phyloP scores from a whole-genome alignment of 805 yeast species.

The Cyberlindnera veronae region DNA sequence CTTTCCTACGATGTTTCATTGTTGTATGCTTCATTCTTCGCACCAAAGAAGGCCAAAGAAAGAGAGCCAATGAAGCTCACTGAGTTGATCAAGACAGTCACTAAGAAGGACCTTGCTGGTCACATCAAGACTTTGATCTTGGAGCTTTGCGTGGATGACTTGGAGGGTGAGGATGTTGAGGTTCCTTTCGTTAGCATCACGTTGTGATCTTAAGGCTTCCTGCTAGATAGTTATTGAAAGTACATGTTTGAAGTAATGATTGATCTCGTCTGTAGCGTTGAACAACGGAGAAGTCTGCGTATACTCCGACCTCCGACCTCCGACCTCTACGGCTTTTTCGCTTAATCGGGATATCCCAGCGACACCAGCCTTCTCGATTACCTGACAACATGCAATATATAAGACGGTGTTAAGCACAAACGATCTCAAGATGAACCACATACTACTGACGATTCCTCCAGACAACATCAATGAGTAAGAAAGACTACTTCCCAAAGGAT shows the following conservation, averaged over 20 bases:
- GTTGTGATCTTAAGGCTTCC: conserved; percentile 29
- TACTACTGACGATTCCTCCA: neutral
- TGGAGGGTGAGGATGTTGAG: conserved; percentile 91
- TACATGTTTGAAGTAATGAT: too few species aligned
- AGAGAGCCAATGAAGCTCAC: conserved; percentile 66
- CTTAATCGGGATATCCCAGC: neutral
- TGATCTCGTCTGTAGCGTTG: too few species aligned
- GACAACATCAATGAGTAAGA: neutral
- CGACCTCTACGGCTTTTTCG: neutral
- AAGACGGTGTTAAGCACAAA: conserved; percentile 4
- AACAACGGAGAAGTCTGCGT: too few species aligned
- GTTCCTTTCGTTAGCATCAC: conserved; percentile 81
- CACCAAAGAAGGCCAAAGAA: conserved; percentile 84
- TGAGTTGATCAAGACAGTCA: conserved; percentile 75
- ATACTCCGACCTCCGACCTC: too few species aligned
- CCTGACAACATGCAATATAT: neutral
- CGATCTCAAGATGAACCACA: too few species aligned
- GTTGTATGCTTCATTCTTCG: conserved; percentile 89
- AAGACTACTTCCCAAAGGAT: conserved; percentile 18
- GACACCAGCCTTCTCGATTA: too few species aligned
- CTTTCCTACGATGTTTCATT: conserved; percentile 86
- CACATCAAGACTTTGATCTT: conserved; percentile 77
- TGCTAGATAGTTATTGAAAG: too few species aligned
- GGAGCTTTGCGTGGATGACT: conserved; percentile 91
- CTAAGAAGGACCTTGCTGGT: conserved; percentile 74